These are phyloP conservation scores for Euphorbia celastroides DNA, from an alignment of 441 rosid genomes.

Conservation along the genomic window DNA sequence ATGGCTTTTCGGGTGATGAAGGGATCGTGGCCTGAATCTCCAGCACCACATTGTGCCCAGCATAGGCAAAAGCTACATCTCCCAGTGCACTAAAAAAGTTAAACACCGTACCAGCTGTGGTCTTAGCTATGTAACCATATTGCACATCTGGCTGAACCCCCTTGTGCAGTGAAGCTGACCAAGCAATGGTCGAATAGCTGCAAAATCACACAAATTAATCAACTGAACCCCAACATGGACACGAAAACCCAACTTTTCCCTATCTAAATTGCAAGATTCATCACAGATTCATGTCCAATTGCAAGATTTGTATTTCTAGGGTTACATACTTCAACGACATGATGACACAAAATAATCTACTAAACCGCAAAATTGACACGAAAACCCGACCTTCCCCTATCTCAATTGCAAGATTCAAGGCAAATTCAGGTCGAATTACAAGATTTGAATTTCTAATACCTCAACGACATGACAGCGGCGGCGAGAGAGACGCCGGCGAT, in stretches of 20 bases:
- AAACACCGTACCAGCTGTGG: slow-evolving; percentile 33
- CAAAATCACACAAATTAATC: not conserved
- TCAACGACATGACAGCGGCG: slow-evolving; percentile 78
- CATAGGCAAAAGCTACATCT: slow-evolving; percentile 80
- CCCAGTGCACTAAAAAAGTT: slow-evolving; percentile 66
- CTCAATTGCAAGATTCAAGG: too few species aligned
- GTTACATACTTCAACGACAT: too few species aligned
- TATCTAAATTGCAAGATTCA: too few species aligned
- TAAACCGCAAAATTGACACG: too few species aligned
- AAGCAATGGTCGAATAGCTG: slow-evolving; percentile 75
- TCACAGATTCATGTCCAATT: too few species aligned
- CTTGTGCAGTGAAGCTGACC: slow-evolving; percentile 48
- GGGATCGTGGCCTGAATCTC: slow-evolving; percentile 96
- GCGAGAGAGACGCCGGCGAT: slow-evolving; percentile 60
- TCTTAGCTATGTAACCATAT: slow-evolving; percentile 41
- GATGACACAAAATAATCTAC: too few species aligned
- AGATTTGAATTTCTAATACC: too few species aligned
- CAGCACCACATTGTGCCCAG: slow-evolving; percentile 80
- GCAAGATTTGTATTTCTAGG: too few species aligned
- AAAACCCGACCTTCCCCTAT: too few species aligned
- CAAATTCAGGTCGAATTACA: too few species aligned
- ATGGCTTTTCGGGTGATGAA: slow-evolving; percentile 75
- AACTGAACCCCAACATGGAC: too few species aligned
- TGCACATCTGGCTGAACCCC: slow-evolving; percentile 52
- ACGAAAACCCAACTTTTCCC: too few species aligned